Base-by-base conservation (phyloP, 441 rosid species). In the Melastoma candidum region DNA sequence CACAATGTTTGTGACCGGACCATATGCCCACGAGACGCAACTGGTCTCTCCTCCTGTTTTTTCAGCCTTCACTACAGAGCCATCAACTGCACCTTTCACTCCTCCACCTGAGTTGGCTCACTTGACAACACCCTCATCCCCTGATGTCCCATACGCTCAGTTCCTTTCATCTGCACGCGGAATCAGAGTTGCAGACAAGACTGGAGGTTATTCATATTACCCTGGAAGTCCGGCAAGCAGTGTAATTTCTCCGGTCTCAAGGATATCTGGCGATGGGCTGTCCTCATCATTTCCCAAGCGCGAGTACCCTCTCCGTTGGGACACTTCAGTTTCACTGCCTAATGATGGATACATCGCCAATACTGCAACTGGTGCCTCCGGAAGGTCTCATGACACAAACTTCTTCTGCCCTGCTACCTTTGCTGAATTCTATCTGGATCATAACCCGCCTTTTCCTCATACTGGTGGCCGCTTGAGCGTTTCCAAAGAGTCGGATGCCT, bases 361-460 rank as follows among this genome's bases (percentile, higher is more conserved):
- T 9, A 36, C 41, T 56, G 41, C 72, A 46, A 63, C 71, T 12
- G 78, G 79, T 61, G 77, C 70, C 65, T 57, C 90, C 13, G 63
- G 79, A 65, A 74, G 72, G 46, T 73, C 82, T 57, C 92, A 79
- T 44, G 98, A 88, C 63, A 68, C 96, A 1, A 92, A 92, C 77
- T 93, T 93, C 83, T 93, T 93, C 77, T 93, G 98, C 59, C 98
- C 98, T 51, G 98, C 68, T 58, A 93, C 98, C 7, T 93, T 93
- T 68, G 98, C 97, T 3, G 83, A 75, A 58, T 93, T 79, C 73
- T 93, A 93, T 59, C 74, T 82, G 53, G 96, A 93, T 64, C 89
- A 78, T 2, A 82, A 85, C 59, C 83, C 90, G 44, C 82, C 95
- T 2, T 78, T 81, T 78, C 95, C 98, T 60, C 83, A 81, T 51